Base-by-base conservation (phyloP, 139 green algal genomes). In the Ulvella scutata region DNA sequence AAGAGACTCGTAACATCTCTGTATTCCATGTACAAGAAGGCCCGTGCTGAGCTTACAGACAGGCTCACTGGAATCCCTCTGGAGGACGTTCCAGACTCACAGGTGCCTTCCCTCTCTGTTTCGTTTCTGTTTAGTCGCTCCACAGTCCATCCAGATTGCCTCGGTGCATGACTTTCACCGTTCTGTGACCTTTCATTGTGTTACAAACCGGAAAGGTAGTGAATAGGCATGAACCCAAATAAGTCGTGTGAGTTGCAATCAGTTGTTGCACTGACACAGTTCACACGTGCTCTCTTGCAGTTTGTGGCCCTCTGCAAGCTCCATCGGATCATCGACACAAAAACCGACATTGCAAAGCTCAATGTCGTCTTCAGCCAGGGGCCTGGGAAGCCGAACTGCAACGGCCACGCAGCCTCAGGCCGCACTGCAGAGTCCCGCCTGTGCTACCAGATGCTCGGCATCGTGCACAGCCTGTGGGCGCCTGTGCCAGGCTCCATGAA, bases 381-480 rank as follows among this genome's bases (percentile, higher is more conserved):
- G n/a, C n/a, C n/a, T n/a, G n/a, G n/a, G n/a, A n/a, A n/a, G n/a
- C n/a, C n/a, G n/a, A n/a, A n/a, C n/a, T n/a, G n/a, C n/a, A n/a
- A n/a, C n/a, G n/a, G n/a, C n/a, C n/a, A n/a, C n/a, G n/a, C n/a
- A n/a, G n/a, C n/a, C n/a, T 1, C 51, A 67, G 7, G n/a, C 6
- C 10, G 51, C 51, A 23, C 51, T 36, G 51, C 31, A 13, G 20
- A 67, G 17, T 9, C 51, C 9, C 83, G 87, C 72, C 38, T 91
- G 34, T 90, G 84, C 62, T 92, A 92, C 78, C 82, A 88, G 73
- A 79, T 88, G n/a, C 62, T 90, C 43, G 82, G 84, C 21, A 38
- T 89, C 2, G 74, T 96, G 37, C 91, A 97, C 75, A 73, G 81
- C 20, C 82, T 88, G 61, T 97, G 90, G 90, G 82, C 85, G 23